Evolutionary conservation across 164 flowering plant species (phyloP), one percentile per base, ranked within the genome.

Genomic region (Nymphaea thermarum): DNA sequence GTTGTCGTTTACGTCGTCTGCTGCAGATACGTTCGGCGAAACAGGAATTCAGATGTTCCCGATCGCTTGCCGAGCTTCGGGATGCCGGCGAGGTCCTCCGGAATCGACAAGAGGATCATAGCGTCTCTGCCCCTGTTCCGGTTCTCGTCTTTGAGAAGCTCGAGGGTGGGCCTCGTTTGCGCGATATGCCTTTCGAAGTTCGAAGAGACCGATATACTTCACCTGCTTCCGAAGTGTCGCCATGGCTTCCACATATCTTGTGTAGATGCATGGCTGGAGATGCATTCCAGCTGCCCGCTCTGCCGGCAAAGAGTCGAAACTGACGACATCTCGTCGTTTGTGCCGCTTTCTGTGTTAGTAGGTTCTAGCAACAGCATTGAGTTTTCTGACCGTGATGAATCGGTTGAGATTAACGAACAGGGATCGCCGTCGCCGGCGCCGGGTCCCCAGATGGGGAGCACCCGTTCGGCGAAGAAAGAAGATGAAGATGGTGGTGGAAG

Each of bases 51-150:
- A 18, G 5, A 42, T 10, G 44, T 5, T 7, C 67, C 3, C 11
- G 51, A 63, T 42, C 62, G 41, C 0, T 71, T 66, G 5, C 66
- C 63, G 2, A 51, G 17, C 16, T 73, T 51, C 14, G 75, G 64
- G 8, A 47, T 47, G 11, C 74, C 2, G 4, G 44, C 83, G n/a
- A 71, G 76, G 47, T 77, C 85, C 69, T 93, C 98, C 2, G 98
- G 98, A 8, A 74, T 93, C 16, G 93, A 93, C 42, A 87, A 84
- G 73, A 77, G 78, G 0, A 84, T 85, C 42, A 80, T 93, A 0
- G 96, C 90, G 45, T 82, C 93, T 0, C 92, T 93, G n/a, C 98
- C 98, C n/a, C 82, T 88, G 75, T 93, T 90, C 70, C 78, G 83
- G 67, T 93, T 93, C 78, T 93, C 96, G 2, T 66, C 92, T 0